These are phyloP conservation scores for Leccinum olivaceopallidum DNA, from an alignment of 768 basidiomycete genomes.

Conservation along the genomic window DNA sequence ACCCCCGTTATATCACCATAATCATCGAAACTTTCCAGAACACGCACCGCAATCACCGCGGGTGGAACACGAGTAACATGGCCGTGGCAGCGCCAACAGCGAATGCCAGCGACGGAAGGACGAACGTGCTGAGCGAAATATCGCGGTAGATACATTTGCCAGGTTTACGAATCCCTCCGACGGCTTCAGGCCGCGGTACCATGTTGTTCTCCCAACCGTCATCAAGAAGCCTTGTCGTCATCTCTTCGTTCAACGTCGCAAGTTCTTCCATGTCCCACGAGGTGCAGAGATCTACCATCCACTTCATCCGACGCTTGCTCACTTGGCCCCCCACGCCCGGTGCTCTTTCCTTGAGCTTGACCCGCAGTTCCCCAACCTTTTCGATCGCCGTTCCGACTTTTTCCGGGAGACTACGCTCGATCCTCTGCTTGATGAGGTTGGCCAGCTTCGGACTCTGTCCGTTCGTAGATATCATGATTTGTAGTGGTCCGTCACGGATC, in stretches of 20 bases:
- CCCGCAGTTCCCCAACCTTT: constrained; percentile 74
- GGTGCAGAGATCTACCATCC: constrained; percentile 89
- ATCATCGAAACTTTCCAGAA: background rate
- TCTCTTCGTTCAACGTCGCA: constrained; percentile 60
- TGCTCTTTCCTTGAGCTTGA: constrained; percentile 72
- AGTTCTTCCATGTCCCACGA: constrained; percentile 85
- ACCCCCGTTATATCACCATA: background rate
- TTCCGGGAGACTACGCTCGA: constrained; percentile 69
- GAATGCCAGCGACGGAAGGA: constrained; percentile 41
- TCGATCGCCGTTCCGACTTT: constrained; percentile 76
- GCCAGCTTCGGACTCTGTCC: constrained; percentile 93
- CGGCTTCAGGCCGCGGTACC: constrained; percentile 45
- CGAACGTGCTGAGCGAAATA: constrained; percentile 13
- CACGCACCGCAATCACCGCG: constrained; percentile 29
- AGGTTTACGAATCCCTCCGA: constrained; percentile 34
- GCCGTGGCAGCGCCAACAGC: constrained; percentile 43
- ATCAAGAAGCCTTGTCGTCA: constrained; percentile 67
- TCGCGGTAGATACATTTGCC: constrained; percentile 4
- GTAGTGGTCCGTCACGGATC: constrained; percentile 85
- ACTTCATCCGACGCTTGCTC: constrained; percentile 82
- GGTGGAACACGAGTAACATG: constrained; percentile 32
- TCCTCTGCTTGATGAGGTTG: constrained; percentile 68
- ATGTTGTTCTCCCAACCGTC: constrained; percentile 80
- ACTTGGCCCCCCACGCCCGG: constrained; percentile 80
- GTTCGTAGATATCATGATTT: constrained; percentile 95